These are phyloP conservation scores for Didymella pinodella DNA, from an alignment of 2,329 filamentous ascomycete genomes.

Conservation along the genomic window DNA sequence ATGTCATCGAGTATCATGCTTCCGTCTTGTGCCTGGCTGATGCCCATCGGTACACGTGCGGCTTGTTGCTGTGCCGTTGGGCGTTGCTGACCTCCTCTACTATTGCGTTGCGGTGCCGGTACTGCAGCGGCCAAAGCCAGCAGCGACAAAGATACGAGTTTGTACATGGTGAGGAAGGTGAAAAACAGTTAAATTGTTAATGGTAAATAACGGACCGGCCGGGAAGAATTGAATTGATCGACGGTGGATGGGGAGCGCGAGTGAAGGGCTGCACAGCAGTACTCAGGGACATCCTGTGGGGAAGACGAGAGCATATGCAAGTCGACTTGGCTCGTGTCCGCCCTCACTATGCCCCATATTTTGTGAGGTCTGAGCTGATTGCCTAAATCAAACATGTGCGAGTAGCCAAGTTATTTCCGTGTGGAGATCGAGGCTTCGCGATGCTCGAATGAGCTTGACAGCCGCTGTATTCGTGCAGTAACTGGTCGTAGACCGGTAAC, in stretches of 20 bases:
- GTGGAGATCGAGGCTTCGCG: conserved; percentile 24
- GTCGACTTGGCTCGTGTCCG: conserved; percentile 3
- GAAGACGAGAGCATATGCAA: conserved; percentile 11
- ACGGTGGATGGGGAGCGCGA: not conserved
- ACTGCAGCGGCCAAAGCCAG: conserved; percentile 32
- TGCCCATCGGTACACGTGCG: conserved; percentile 45
- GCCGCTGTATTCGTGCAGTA: not conserved
- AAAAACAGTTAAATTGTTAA: conserved; percentile 1
- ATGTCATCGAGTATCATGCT: conserved; percentile 65
- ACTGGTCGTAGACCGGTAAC: not conserved
- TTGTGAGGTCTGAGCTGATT: conserved; percentile 1
- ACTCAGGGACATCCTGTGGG: conserved; percentile 2
- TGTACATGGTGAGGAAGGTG: conserved; percentile 27
- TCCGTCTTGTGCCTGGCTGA: conserved; percentile 60
- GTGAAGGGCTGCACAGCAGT: conserved; percentile 13
- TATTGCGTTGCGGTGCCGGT: conserved; percentile 35
- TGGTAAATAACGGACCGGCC: conserved; percentile 39
- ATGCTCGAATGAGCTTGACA: conserved; percentile 30
- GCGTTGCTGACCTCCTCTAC: conserved; percentile 26
- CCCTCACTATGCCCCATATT: not conserved
- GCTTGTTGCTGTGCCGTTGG: conserved; percentile 47
- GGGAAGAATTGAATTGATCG: conserved; percentile 12
- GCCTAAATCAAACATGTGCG: conserved; percentile 19
- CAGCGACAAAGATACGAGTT: conserved; percentile 28
- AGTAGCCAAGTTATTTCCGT: conserved; percentile 17